Percentiles rank a stretch among this genome's conserved stretches.
Conservation (phyloP, 306 rosid species). For the Acacia crassicarpa region DNA sequence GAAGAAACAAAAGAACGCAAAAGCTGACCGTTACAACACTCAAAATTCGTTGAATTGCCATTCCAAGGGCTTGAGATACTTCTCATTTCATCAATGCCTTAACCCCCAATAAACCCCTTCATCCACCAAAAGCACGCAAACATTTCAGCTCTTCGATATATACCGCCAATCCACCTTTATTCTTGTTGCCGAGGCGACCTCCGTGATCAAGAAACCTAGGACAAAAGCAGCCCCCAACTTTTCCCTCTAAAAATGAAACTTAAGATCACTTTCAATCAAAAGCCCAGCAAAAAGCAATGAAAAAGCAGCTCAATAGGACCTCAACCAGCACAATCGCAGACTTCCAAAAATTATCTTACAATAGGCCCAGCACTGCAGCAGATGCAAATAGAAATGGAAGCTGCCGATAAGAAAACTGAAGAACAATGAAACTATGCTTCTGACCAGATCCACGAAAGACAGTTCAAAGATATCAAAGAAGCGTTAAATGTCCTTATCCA, state of each 20-base stretch:
- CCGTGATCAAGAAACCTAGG: slow-evolving; percentile 25
- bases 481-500: slow-evolving; percentile 12
- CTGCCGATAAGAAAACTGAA: slow-evolving; percentile 3
- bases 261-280: slow-evolving; percentile 23
- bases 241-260: slow-evolving; percentile 28
- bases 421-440: slow-evolving; percentile 9
- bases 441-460: slow-evolving; percentile 58
- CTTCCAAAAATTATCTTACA: not conserved
- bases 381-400: slow-evolving; percentile 26
- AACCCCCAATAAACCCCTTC: slow-evolving; percentile 41
- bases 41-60: slow-evolving; percentile 49
- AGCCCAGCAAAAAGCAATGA: slow-evolving; percentile 20
- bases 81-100: slow-evolving; percentile 50
- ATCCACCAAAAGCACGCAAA: slow-evolving; percentile 11
- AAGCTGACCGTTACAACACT: slow-evolving; percentile 51
- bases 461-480: slow-evolving; percentile 33
- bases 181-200: slow-evolving; percentile 24
- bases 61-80: slow-evolving; percentile 44
- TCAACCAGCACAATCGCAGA: slow-evolving; percentile 23
- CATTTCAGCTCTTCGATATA: slow-evolving; percentile 25
- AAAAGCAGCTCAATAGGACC: slow-evolving; percentile 25
- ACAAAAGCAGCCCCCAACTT: slow-evolving; percentile 22
- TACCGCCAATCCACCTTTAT: slow-evolving; percentile 32
- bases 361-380: not conserved
- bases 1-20: slow-evolving; percentile 57